These are phyloP conservation scores for Jacaranda mimosifolia DNA, from an alignment of 257 asterid species.

Conservation along the genomic window DNA sequence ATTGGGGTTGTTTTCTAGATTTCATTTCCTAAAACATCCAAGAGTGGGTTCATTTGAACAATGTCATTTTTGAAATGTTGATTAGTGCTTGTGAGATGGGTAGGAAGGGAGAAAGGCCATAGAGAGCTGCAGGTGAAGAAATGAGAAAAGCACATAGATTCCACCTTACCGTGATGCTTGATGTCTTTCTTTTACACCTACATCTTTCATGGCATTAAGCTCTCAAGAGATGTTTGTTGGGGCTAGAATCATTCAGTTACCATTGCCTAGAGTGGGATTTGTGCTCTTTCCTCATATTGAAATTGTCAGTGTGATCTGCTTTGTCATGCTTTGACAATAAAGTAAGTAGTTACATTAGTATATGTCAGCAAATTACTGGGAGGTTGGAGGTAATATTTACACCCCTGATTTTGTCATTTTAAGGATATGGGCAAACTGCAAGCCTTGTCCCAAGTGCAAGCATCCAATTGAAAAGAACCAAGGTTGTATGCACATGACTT, in stretches of 20 bases:
- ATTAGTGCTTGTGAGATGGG: not conserved
- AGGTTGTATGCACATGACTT: slow-evolving; percentile 99
- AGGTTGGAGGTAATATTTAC: slow-evolving; percentile 10
- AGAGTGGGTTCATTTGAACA: not conserved
- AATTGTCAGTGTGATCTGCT: not conserved
- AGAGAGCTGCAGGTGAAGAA: not conserved
- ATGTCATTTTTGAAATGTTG: not conserved
- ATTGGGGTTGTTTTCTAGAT: too few species aligned
- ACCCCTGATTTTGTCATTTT: slow-evolving; percentile 32
- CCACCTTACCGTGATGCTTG: not conserved
- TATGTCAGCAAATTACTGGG: not conserved
- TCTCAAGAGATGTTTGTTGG: not conserved
- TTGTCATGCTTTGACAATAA: not conserved
- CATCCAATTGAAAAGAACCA: slow-evolving; percentile 99
- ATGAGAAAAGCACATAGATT: too few species aligned
- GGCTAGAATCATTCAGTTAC: not conserved
- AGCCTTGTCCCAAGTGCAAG: slow-evolving; percentile 99
- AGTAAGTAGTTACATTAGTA: too few species aligned
- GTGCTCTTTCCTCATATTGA: not conserved
- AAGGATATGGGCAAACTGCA: slow-evolving; percentile 98
- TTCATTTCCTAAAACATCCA: not conserved
- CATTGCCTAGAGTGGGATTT: not conserved
- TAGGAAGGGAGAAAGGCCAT: too few species aligned
- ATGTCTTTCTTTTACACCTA: not conserved
- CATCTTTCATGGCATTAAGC: not conserved